These are phyloP conservation scores for Diaporthe vaccinii DNA, from an alignment of 2,329 filamentous ascomycete genomes.

Conservation along the genomic window DNA sequence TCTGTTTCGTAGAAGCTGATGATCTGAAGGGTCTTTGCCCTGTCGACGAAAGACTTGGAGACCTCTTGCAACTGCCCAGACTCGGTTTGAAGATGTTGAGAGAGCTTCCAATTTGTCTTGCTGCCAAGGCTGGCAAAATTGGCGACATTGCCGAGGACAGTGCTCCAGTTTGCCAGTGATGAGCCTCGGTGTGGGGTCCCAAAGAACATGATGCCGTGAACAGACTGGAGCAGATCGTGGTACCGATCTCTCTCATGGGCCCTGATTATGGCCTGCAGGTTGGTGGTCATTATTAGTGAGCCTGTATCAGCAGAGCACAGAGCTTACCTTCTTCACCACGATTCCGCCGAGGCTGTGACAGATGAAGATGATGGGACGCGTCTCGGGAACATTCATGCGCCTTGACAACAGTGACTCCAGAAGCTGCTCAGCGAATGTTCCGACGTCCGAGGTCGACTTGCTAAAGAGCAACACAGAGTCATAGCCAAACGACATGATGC, in stretches of 20 bases:
- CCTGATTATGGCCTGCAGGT: slow-evolving; percentile 20
- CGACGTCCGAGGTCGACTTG: slow-evolving; percentile 23
- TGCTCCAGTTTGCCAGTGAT: slow-evolving; percentile 28
- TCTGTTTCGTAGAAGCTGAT: slow-evolving; percentile 36
- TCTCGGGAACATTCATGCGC: slow-evolving; percentile 35
- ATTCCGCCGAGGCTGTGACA: slow-evolving; percentile 49
- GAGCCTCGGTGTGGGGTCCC: slow-evolving; percentile 33
- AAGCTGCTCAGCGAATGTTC: slow-evolving; percentile 30
- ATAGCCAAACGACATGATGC: slow-evolving; percentile 32
- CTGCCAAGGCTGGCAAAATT: slow-evolving; percentile 25
- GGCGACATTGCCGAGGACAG: slow-evolving; percentile 24
- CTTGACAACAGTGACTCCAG: slow-evolving; percentile 27
- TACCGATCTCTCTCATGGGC: slow-evolving; percentile 32
- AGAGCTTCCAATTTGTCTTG: slow-evolving; percentile 41
- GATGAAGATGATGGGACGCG: slow-evolving; percentile 47
- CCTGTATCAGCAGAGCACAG: neutral
- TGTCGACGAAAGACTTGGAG: slow-evolving; percentile 34
- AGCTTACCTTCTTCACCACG: slow-evolving; percentile 47
- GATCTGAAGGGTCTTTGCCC: slow-evolving; percentile 26
- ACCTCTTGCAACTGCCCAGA: slow-evolving; percentile 33
- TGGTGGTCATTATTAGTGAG: neutral
- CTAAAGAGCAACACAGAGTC: slow-evolving; percentile 42
- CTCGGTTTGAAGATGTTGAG: slow-evolving; percentile 43
- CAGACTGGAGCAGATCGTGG: slow-evolving; percentile 2
- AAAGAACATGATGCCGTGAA: slow-evolving; percentile 33